These are phyloP conservation scores for Globisporangium middletonii DNA, from an alignment of 352 stramenopile species.

Conservation along the genomic window DNA sequence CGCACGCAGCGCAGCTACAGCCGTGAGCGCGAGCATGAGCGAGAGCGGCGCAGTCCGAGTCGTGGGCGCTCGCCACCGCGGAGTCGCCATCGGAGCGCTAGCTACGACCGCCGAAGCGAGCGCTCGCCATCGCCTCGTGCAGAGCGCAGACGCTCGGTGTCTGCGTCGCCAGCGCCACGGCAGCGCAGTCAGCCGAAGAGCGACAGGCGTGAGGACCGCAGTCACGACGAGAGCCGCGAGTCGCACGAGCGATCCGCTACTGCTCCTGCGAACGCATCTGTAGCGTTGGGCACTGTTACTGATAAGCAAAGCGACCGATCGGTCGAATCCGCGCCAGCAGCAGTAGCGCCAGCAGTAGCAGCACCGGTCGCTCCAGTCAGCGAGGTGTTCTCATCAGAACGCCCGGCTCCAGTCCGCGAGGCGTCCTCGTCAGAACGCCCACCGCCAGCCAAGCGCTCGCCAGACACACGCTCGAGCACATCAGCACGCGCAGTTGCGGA, in stretches of 20 bases:
- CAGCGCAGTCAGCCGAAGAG: too few relatives aligned
- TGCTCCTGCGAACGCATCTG: background rate
- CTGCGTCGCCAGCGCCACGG: too few relatives aligned
- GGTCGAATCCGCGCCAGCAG: too few relatives aligned
- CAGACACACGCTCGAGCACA: too few relatives aligned
- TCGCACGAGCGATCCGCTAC: background rate
- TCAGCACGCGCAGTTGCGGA: too few relatives aligned
- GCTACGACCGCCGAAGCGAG: conserved; percentile 4
- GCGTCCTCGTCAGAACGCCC: too few relatives aligned
- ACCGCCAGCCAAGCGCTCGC: too few relatives aligned
- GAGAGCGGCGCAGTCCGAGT: conserved; percentile 8
- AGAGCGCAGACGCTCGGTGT: too few relatives aligned
- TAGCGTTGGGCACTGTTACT: conserved; percentile 19
- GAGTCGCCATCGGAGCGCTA: conserved; percentile 1
- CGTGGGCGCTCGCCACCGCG: conserved; percentile 11
- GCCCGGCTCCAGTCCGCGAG: too few relatives aligned
- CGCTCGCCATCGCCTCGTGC: background rate
- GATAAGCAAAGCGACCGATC: conserved; percentile 5
- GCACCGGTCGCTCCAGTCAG: too few relatives aligned
- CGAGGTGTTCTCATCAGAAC: too few relatives aligned
- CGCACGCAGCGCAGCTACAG: conserved; percentile 11
- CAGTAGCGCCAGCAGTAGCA: too few relatives aligned
- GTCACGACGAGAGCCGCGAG: background rate
- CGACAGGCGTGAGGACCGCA: background rate
- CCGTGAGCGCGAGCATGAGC: conserved; percentile 9